Evolutionary conservation across 1,284 basidiomycete genomes (phyloP), one percentile per base, ranked within the genome.

Genomic region (Singerocomus rubriflavus): DNA sequence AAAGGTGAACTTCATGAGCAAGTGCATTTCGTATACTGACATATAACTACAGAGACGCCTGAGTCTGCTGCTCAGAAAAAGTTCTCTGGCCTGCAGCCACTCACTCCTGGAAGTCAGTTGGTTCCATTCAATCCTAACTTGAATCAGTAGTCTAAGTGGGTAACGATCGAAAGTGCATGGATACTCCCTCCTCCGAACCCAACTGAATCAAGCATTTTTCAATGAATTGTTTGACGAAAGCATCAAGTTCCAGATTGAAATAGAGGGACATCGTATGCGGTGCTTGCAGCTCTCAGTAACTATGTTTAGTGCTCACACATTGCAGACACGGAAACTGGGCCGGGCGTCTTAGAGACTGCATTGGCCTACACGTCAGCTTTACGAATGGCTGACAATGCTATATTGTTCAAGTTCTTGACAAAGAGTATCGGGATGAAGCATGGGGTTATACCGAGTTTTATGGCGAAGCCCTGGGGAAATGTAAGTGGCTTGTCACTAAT

Each of bases 381-480:
- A 13, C 76, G 88, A 46, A 96, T 98, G 85, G 96, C 93, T 1
- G 96, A 99, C 65, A 98, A 97, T 65, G 93, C 93, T 0, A 81
- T 88, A 45, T 72, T 98, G 36, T 98, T 93, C 82, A 99, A 99
- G 69, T 91, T 88, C 59, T 71, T 92, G 12, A 91, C 92, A 6
- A 98, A 98, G 74, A 93, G 91, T 56, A 71, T 96, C 4, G 95
- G 95, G 0, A 92, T 97, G 80, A 84, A 88, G 66, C 78, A 89
- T 57, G 90, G 88, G 8, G 79, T 99, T 48, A 79, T 92, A 42
- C 95, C 95, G 0, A 96, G 92, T 51, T 99, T 99, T 69, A 98
- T 99, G 96, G 95, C 96, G 0, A 98, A 98, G 63, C 96, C 95
- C 21, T 95, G 89, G 87, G 86, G 84, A 44, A 85, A 91, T 63